Base-by-base conservation (phyloP, 2,329 filamentous ascomycete species). In the Didymella sp. region DNA sequence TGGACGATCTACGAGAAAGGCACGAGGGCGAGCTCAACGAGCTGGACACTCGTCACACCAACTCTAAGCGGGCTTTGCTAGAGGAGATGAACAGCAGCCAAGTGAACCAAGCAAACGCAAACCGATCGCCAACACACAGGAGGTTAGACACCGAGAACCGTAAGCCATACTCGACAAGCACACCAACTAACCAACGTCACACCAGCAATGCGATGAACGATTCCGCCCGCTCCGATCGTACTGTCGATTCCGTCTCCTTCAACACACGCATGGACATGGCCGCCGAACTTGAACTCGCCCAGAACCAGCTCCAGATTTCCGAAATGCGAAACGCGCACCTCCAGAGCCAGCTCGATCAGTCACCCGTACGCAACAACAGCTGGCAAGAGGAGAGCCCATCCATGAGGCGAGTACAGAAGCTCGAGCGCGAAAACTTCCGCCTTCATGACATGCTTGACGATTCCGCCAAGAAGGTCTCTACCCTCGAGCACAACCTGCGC, bases 271-370 rank as follows among this genome's bases (percentile, higher is more conserved):
- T 96, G 88, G 94, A 98, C 72, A 81, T 96, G 58, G 95, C 93
- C 70, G 86, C 91, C 3, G 93, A 98, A 69, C 82, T 97, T 12
- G 94, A 98, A 73, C 88, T 96, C 75, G 83, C 96, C 24, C 94
- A 97, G 73, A 97, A 96, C 73, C 92, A 96, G 73, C 84, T 98
- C 48, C 94, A 98, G 72, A 86, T 98, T 74, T 88, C 90, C 4
- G 90, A 97, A 76, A 96, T 98, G 91, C 91, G 96, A 68, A 97
- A 96, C 76, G 88, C 90, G 30, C 93, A 98, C 70, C 85, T 98
- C 6, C 91, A 96, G 72, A 92, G 87, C 71, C 92, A 97, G 72
- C 80, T 97, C 38, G 90, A 94, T 35, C 86, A 90, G 43, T 87
- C 86, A 0, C 86, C 88, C 3, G 78, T 78, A 6, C 84, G 84